Conservation (phyloP, 2,329 filamentous ascomycete species). For the Pezicula radicicola region DNA sequence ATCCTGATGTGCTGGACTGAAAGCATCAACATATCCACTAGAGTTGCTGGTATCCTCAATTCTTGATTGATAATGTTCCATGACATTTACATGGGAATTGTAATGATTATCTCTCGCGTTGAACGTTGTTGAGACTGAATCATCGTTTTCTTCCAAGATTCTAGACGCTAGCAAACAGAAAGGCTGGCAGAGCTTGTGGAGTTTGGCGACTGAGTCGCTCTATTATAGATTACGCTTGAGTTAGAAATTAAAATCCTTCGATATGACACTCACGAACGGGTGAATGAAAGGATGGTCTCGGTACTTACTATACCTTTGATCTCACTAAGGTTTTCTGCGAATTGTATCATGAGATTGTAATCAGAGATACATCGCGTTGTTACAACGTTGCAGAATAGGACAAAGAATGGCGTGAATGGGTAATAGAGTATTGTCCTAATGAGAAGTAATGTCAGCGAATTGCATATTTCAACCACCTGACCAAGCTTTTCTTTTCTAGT, state of each 20-base stretch:
- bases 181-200: slow-evolving; percentile 12
- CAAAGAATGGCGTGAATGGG: slow-evolving; percentile 14
- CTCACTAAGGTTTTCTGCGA: slow-evolving; percentile 8
- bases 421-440: slow-evolving; percentile 14
- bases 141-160: background rate
- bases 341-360: slow-evolving; percentile 6
- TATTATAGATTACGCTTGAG: background rate
- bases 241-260: background rate
- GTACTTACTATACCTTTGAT: slow-evolving; percentile 5
- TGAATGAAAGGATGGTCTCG: background rate
- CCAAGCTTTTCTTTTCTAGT: background rate
- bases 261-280: too few relatives aligned
- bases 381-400: slow-evolving; percentile 12
- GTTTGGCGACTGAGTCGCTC: slow-evolving; percentile 7
- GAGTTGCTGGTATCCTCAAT: too few relatives aligned
- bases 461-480: background rate
- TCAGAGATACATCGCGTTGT: slow-evolving; percentile 1
- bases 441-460: background rate
- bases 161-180: slow-evolving; percentile 5
- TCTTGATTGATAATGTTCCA: too few relatives aligned
- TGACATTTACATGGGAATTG: too few relatives aligned
- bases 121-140: background rate
- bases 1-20: too few relatives aligned
- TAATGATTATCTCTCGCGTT: too few relatives aligned
- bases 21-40: too few relatives aligned